Evolutionary conservation across 1,139 yeast genomes (phyloP).

Genomic region (Pichia sp.): DNA sequence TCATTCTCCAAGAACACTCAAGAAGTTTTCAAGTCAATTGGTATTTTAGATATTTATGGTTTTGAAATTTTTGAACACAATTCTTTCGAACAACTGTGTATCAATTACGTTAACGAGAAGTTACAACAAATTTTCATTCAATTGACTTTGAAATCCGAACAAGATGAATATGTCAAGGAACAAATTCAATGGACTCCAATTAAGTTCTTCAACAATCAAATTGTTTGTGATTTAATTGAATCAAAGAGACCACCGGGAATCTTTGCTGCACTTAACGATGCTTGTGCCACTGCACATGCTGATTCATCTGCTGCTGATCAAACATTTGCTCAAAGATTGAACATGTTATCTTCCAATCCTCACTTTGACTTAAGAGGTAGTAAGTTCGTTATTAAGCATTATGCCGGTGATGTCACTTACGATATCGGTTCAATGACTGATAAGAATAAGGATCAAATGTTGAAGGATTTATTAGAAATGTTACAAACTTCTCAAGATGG

Average conservation of each 20-base stretch:
- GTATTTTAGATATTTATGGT: slow-evolving; percentile 97
- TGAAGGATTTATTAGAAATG: slow-evolving; percentile 82
- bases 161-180: slow-evolving; percentile 95
- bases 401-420: slow-evolving; percentile 98
- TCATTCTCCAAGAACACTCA: slow-evolving; percentile 49
- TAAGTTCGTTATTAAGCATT: slow-evolving; percentile 90
- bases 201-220: slow-evolving; percentile 92
- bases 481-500: slow-evolving; percentile 67
- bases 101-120: slow-evolving; percentile 96
- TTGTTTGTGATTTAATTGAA: slow-evolving; percentile 97
- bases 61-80: slow-evolving; percentile 97
- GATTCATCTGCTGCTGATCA: slow-evolving; percentile 97
- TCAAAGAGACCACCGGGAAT: slow-evolving; percentile 95
- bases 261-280: slow-evolving; percentile 95
- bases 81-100: slow-evolving; percentile 96
- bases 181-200: slow-evolving; percentile 98
- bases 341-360: slow-evolving; percentile 76
- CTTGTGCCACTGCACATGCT: slow-evolving; percentile 98
- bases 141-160: slow-evolving; percentile 93
- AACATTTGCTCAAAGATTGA: slow-evolving; percentile 89
- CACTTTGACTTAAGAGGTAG: slow-evolving; percentile 90
- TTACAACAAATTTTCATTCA: slow-evolving; percentile 97
- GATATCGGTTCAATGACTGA: slow-evolving; percentile 93
- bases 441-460: slow-evolving; percentile 93
- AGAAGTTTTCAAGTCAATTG: slow-evolving; percentile 67